Evolutionary conservation across 768 basidiomycete genomes (phyloP).

Genomic region (Chiua virens): DNA sequence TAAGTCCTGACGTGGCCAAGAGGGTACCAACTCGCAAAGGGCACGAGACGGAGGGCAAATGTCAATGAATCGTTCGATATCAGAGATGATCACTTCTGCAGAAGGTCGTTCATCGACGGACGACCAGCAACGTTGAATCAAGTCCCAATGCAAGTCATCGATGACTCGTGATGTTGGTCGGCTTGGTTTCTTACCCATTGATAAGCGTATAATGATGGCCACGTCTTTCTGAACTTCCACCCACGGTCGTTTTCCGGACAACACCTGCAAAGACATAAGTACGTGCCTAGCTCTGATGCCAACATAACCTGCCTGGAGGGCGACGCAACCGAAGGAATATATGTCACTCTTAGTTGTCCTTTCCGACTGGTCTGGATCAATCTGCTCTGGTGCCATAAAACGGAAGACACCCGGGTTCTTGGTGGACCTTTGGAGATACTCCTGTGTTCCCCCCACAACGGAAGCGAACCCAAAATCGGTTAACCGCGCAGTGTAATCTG

Average conservation of each 20-base stretch:
- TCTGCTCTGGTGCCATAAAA: conserved; percentile 39
- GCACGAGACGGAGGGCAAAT: neutral
- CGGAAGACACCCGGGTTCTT: conserved; percentile 36
- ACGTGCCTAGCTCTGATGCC: no score
- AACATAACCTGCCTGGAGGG: conserved; percentile 16
- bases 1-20: no score
- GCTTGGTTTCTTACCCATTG: neutral
- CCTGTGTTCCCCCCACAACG: conserved; percentile 4
- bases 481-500: conserved; percentile 33
- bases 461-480: conserved; percentile 46
- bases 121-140: conserved; percentile 3
- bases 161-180: neutral
- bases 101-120: neutral
- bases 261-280: conserved; percentile 17
- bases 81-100: neutral
- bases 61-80: neutral
- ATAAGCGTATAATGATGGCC: conserved; percentile 6
- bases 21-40: no score
- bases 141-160: neutral
- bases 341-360: conserved; percentile 9
- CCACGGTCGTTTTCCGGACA: conserved; percentile 8
- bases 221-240: neutral
- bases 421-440: conserved; percentile 23
- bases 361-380: conserved; percentile 19
- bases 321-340: conserved; percentile 29